Evolutionary conservation across 1,284 basidiomycete genomes (phyloP).

Genomic region (Rhodotorula sp.): DNA sequence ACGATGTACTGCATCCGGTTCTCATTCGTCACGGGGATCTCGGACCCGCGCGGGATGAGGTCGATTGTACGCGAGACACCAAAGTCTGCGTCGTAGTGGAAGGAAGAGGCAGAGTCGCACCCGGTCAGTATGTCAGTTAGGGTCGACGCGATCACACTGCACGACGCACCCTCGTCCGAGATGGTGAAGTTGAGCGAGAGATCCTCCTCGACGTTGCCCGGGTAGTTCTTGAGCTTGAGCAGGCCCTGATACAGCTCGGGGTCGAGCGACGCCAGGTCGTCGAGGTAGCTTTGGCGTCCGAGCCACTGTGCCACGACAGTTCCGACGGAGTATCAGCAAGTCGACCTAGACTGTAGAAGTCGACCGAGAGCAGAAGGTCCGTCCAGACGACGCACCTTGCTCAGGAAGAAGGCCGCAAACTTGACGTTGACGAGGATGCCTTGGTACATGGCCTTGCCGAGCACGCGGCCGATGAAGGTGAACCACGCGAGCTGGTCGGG

Average conservation of each 20-base stretch:
- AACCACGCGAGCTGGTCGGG: slow-evolving; percentile 86
- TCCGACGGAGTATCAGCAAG: slow-evolving; percentile 63
- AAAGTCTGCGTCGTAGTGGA: slow-evolving; percentile 67
- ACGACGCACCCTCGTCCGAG: slow-evolving; percentile 70
- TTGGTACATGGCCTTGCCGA: slow-evolving; percentile 95
- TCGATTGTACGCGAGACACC: slow-evolving; percentile 77
- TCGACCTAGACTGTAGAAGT: slow-evolving; percentile 64
- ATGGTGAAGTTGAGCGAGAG: slow-evolving; percentile 91
- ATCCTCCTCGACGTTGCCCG: slow-evolving; percentile 77
- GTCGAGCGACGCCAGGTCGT: slow-evolving; percentile 88
- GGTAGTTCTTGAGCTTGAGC: slow-evolving; percentile 88
- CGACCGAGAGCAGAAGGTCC: no score
- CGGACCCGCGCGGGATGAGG: slow-evolving; percentile 78
- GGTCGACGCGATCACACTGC: no score
- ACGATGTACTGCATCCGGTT: slow-evolving; percentile 88
- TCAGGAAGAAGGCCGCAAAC: slow-evolving; percentile 93
- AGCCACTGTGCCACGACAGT: slow-evolving; percentile 65
- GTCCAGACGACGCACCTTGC: slow-evolving; percentile 71
- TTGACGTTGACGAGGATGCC: slow-evolving; percentile 95
- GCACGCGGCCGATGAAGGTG: slow-evolving; percentile 85
- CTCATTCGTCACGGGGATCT: slow-evolving; percentile 82
- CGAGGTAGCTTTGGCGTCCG: slow-evolving; percentile 80
- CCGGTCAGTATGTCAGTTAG: no score
- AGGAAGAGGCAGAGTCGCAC: background rate
- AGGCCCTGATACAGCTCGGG: slow-evolving; percentile 89